Evolutionary conservation across 176 grass and related monocot species (phyloP), one percentile per base, ranked within the genome.

Genomic region (Phragmites australis): DNA sequence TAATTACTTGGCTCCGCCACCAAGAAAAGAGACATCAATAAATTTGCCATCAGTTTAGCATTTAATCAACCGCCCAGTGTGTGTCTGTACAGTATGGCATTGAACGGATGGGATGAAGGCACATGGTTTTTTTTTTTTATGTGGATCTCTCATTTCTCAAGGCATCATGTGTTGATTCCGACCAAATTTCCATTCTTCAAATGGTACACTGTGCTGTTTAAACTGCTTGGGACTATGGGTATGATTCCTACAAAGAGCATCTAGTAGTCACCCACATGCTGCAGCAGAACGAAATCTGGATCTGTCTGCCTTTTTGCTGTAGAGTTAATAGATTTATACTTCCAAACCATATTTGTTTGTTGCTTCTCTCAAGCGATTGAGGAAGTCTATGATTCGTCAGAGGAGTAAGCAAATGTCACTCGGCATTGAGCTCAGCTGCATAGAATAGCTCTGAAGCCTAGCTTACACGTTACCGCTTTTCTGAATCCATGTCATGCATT

Each of bases 211-310:
- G 10, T 41, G 19, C 37, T 21, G 9, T 73, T 79, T 80, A 56
- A 79, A 79, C 68, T 45, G 68, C 46, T 64, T 79, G 27, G 67
- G 2, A 37, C 66, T 26, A 64, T 25, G 75, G 34, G 8, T 27
- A 60, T 49, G 82, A 70, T 77, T 77, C 53, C 68, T 61, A 54
- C 37, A 64, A 45, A 73, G 58, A 67, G 68, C 68, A 79, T 74
- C 58, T 79, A 47, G 49, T 74, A 48, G 46, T 81, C 26, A 57
- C 14, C 81, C 84, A 75, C 77, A 29, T 75, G 84, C 50, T 48
- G 50, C 68, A 40, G 48, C 69, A 66, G 41, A 58, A 67, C 15
- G 34, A 49, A 56, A 75, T 75, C 70, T 80, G 49, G 77, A 86
- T 81, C 48, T 75, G 30, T 67, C 69, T 66, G 11, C 77, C 17